phyloP scores from a whole-genome alignment of 2,329 filamentous ascomycete genomes.

The Fusarium sp. region DNA sequence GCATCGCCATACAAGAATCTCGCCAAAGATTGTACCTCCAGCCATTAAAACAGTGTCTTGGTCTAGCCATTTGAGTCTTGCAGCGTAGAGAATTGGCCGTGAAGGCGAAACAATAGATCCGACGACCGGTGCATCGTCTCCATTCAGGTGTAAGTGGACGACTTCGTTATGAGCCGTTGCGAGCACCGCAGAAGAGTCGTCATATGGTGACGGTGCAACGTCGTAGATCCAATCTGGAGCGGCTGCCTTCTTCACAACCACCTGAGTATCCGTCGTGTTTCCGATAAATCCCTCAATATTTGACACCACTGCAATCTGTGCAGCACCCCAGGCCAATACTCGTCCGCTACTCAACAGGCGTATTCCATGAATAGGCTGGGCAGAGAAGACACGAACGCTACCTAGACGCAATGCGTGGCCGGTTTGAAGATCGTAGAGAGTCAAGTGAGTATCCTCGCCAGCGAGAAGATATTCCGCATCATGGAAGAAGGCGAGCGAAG shows the following conservation, averaged over 20 bases:
- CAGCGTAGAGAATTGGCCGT: conserved; percentile 88
- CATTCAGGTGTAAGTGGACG: conserved; percentile 57
- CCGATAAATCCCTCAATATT: conserved; percentile 41
- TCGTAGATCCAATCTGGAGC: conserved; percentile 83
- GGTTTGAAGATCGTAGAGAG: conserved; percentile 57
- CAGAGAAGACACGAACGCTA: conserved; percentile 65
- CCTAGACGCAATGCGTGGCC: conserved; percentile 48
- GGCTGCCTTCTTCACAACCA: conserved; percentile 49
- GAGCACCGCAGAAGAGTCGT: conserved; percentile 61
- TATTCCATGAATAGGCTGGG: conserved; percentile 81
- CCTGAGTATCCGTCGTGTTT: conserved; percentile 29
- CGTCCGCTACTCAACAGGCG: conserved; percentile 50
- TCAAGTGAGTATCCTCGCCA: conserved; percentile 68
- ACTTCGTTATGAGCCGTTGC: conserved; percentile 91
- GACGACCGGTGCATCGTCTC: conserved; percentile 50
- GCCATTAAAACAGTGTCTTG: conserved; percentile 74
- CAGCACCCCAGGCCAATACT: conserved; percentile 76
- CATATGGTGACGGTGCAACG: conserved; percentile 61
- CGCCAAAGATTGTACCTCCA: conserved; percentile 92
- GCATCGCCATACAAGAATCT: conserved; percentile 90
- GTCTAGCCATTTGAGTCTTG: conserved; percentile 73
- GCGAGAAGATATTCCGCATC: conserved; percentile 58
- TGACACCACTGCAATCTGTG: conserved; percentile 56
- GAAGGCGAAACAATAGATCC: conserved; percentile 69
- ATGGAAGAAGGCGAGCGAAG: conserved; percentile 64